Conservation (phyloP, 2,329 filamentous ascomycete species). For the Mariannaea elegans region DNA sequence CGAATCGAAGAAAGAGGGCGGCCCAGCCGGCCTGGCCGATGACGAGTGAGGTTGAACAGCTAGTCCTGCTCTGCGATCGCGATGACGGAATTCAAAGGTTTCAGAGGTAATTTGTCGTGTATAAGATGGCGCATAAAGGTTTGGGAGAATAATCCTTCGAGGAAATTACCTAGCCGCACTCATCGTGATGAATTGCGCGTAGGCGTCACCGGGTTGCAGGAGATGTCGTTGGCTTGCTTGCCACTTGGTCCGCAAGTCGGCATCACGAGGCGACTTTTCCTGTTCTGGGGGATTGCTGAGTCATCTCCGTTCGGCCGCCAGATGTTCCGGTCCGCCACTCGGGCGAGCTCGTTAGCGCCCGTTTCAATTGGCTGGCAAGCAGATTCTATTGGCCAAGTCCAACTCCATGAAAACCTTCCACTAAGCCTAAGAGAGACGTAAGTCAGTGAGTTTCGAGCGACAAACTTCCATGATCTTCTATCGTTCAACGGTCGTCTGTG, state of each 20-base stretch:
- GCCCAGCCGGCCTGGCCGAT: constrained; percentile 29
- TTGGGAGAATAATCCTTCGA: constrained; percentile 27
- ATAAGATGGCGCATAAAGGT: constrained; percentile 16
- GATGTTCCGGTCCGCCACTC: constrained; percentile 35
- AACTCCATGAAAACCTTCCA: no score
- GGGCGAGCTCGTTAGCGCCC: constrained; percentile 5
- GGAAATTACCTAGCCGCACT: constrained; percentile 36
- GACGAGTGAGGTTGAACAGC: constrained; percentile 26
- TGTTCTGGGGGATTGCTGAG: constrained; percentile 34
- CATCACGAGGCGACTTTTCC: constrained; percentile 42
- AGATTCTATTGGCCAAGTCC: background rate
- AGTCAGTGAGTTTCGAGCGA: no score
- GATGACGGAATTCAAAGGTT: background rate
- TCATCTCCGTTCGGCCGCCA: constrained; percentile 31
- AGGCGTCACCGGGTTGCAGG: constrained; percentile 33
- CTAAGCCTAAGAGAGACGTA: no score
- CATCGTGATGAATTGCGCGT: constrained; percentile 39
- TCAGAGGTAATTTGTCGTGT: constrained; percentile 5
- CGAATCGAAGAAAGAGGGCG: constrained; percentile 18
- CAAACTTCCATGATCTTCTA: no score
- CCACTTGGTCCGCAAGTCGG: constrained; percentile 42
- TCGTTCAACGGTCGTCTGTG: no score
- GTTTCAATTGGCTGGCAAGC: constrained; percentile 18
- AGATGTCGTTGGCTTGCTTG: constrained; percentile 40
- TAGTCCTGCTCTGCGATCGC: constrained; percentile 1